These are phyloP conservation scores for Pythium myriotylum DNA, from an alignment of 352 stramenopile species.

Conservation along the genomic window DNA sequence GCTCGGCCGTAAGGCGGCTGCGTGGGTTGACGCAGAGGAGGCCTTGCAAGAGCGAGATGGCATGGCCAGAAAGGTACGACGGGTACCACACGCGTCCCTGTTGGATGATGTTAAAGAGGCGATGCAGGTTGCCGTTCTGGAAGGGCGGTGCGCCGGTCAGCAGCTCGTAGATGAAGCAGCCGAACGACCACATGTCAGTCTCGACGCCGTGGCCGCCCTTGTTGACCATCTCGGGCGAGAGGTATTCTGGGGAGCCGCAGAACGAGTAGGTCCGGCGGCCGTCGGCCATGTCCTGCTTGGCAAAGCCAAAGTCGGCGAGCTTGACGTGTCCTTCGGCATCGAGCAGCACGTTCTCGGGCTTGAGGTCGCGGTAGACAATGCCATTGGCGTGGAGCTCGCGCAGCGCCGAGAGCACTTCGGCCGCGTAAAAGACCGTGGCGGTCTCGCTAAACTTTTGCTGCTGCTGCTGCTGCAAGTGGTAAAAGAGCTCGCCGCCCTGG, in stretches of 20 bases:
- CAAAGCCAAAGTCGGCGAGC: slow-evolving; percentile 84
- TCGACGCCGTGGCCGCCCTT: slow-evolving; percentile 71
- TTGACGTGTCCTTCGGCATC: slow-evolving; percentile 80
- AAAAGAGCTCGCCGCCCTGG: slow-evolving; percentile 84
- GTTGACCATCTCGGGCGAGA: slow-evolving; percentile 86
- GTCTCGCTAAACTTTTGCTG: slow-evolving; percentile 69
- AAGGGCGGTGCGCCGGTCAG: slow-evolving; percentile 75
- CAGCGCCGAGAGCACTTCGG: slow-evolving; percentile 67
- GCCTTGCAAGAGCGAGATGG: slow-evolving; percentile 51
- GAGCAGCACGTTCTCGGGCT: slow-evolving; percentile 80
- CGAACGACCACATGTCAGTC: slow-evolving; percentile 88
- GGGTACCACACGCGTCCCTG: slow-evolving; percentile 70
- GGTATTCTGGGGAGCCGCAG: slow-evolving; percentile 82
- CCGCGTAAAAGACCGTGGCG: slow-evolving; percentile 73
- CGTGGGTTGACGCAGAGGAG: slow-evolving; percentile 53
- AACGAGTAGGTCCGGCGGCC: slow-evolving; percentile 76
- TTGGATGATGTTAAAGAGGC: slow-evolving; percentile 69
- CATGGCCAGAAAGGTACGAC: slow-evolving; percentile 48
- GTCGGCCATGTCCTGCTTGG: slow-evolving; percentile 64
- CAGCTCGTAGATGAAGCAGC: slow-evolving; percentile 85
- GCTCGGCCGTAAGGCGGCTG: slow-evolving; percentile 49
- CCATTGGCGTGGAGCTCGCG: slow-evolving; percentile 44
- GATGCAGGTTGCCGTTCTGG: slow-evolving; percentile 58
- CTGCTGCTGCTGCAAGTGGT: slow-evolving; percentile 79
- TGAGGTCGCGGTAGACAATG: slow-evolving; percentile 73